Evolutionary conservation across 2,329 filamentous ascomycete species (phyloP), one percentile per base, ranked within the genome.

Genomic region (Pseudopithomyces chartarum): DNA sequence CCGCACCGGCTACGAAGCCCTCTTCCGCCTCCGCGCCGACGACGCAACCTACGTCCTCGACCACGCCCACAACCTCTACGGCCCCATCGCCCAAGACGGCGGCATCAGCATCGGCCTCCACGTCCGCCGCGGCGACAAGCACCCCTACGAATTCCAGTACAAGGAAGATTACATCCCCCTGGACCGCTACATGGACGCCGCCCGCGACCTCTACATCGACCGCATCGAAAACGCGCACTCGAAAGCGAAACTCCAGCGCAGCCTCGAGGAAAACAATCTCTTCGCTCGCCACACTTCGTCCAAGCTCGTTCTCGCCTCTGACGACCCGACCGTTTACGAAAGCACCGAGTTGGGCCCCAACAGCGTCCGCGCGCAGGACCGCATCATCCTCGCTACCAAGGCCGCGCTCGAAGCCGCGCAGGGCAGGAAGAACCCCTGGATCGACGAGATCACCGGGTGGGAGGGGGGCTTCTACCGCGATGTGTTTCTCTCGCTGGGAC

Each of bases 381-480:
- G 86, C 56, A 94, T 96, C 70, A 85, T 87, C 20, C 83, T 96
- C 6, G 90, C 90, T 8, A 87, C 85, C 49, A 90, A 90, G 69
- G 68, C 73, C 11, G 72, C 76, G n/a, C 75, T 84, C 47, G 76
- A 80, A 60, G 69, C 73, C 19, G 73, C 74, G 3, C 61, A 63
- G 20, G 64, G 64, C 60, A 63, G 63, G 79, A 66, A 74, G 74
- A 61, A 76, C 70, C 56, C 75, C 64, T 91, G 90, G 71, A 83
- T 90, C 34, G 90, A 92, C 57, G 88, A 92, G 69, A 85, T 87
- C 1, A 87, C 91, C 39, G 92, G 91, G 29, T 96, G 91, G 91
- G 91, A 96, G 73, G 91, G 92, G 17, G 92, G 92, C 1, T 96
- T 96, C 80, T 96, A 90, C 76, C 84, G 85, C 13, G 84, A 86